Evolutionary conservation across 2,329 filamentous ascomycete genomes (phyloP).

Genomic region (Paracoccidioides lutzii): DNA sequence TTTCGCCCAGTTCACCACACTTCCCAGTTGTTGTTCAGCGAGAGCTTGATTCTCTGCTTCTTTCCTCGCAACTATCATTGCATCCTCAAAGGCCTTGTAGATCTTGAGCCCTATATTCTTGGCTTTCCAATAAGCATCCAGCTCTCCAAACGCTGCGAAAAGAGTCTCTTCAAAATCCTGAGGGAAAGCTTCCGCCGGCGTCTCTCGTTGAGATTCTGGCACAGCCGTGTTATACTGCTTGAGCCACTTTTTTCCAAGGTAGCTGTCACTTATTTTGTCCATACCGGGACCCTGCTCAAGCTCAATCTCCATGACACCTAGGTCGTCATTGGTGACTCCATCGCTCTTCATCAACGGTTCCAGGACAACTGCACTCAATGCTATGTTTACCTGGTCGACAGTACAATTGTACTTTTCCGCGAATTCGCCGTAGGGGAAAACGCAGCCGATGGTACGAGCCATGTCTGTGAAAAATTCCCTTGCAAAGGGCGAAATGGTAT

Average conservation of each 20-base stretch:
- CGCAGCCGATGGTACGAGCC: slow-evolving; percentile 11
- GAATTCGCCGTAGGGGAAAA: slow-evolving; percentile 17
- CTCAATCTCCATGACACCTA: background rate
- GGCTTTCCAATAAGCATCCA: background rate
- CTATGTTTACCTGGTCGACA: slow-evolving; percentile 11
- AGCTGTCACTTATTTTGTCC: slow-evolving; percentile 5
- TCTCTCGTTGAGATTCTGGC: background rate
- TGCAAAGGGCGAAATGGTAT: slow-evolving; percentile 6
- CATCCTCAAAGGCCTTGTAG: background rate
- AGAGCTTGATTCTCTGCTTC: background rate
- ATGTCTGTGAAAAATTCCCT: slow-evolving; percentile 17
- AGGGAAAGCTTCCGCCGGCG: background rate
- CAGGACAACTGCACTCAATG: slow-evolving; percentile 13
- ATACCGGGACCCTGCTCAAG: background rate
- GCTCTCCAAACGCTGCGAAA: background rate
- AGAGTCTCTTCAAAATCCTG: slow-evolving; percentile 2
- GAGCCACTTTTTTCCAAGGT: slow-evolving; percentile 6
- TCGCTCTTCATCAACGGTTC: slow-evolving; percentile 12
- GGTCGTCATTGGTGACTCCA: background rate
- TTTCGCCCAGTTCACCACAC: too few relatives aligned
- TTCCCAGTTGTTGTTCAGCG: background rate
- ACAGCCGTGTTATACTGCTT: slow-evolving; percentile 1
- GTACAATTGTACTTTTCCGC: slow-evolving; percentile 15
- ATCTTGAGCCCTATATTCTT: background rate
- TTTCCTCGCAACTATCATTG: background rate